Conservation (phyloP, 768 basidiomycete species). For the Serendipita sp. region DNA sequence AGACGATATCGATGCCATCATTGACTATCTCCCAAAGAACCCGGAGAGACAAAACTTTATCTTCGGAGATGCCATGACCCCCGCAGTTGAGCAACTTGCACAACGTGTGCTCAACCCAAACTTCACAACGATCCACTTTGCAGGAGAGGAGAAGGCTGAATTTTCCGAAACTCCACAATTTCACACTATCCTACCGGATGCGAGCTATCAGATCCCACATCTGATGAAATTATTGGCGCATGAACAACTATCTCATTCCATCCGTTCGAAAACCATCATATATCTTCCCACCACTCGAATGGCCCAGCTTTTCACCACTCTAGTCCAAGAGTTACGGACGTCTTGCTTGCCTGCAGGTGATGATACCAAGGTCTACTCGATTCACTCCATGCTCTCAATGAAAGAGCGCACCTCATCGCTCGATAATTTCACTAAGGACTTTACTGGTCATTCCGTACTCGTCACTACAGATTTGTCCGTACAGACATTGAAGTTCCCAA, state of each 20-base stretch:
- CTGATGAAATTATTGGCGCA: conserved; percentile 65
- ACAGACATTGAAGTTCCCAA: conserved; percentile 77
- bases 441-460: conserved; percentile 39
- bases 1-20: conserved; percentile 63
- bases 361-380: conserved; percentile 50
- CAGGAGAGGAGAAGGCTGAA: conserved; percentile 40
- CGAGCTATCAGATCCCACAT: conserved; percentile 60
- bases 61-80: conserved; percentile 77
- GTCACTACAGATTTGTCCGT: conserved; percentile 82
- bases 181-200: conserved; percentile 51
- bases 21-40: conserved; percentile 37
- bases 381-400: conserved; percentile 64
- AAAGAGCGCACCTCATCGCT: conserved; percentile 38
- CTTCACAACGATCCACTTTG: conserved; percentile 59
- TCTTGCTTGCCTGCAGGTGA: conserved; percentile 33
- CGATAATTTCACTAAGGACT: conserved; percentile 40
- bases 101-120: conserved; percentile 37
- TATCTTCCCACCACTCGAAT: conserved; percentile 77
- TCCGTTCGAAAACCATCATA: conserved; percentile 56
- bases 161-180: conserved; percentile 68
- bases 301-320: conserved; percentile 54
- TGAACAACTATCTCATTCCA: conserved; percentile 62
- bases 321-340: conserved; percentile 36
- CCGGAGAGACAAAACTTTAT: conserved; percentile 77
- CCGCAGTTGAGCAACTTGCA: conserved; percentile 54